These are phyloP conservation scores for Globisporangium orthogonon DNA, from an alignment of 352 stramenopile genomes.

Conservation along the genomic window DNA sequence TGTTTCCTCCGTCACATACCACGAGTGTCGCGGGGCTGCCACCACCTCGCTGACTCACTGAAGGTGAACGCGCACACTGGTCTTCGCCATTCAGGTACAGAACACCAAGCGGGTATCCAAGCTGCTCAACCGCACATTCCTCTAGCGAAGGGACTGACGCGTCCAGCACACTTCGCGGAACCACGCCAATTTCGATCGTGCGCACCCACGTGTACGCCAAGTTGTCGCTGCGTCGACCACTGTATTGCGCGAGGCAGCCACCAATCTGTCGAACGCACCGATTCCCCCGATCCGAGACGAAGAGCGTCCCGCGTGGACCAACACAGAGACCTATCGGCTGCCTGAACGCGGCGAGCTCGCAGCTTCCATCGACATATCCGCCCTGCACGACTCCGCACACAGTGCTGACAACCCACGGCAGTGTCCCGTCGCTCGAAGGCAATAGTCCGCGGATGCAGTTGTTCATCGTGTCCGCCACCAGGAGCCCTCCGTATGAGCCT, in stretches of 20 bases:
- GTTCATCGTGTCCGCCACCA: conserved; percentile 55
- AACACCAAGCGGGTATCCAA: conserved; percentile 11
- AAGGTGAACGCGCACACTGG: neutral
- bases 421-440: conserved; percentile 5
- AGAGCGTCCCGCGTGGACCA: conserved; percentile 22
- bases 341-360: conserved; percentile 24
- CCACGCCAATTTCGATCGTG: conserved; percentile 28
- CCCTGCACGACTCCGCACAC: conserved; percentile 21
- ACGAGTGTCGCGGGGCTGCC: conserved; percentile 5
- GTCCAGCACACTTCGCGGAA: conserved; percentile 6
- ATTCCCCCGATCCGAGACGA: conserved; percentile 38
- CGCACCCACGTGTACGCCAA: conserved; percentile 28
- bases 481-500: conserved; percentile 20
- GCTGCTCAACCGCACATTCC: conserved; percentile 4
- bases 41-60: neutral
- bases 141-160: neutral
- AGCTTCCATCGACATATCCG: conserved; percentile 28
- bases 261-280: conserved; percentile 36
- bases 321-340: conserved; percentile 31
- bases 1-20: conserved; percentile 20
- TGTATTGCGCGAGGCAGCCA: conserved; percentile 14
- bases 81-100: neutral
- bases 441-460: conserved; percentile 40
- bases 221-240: conserved; percentile 5
- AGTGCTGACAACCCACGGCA: conserved; percentile 20